A percentile compares a stretch with the other conserved stretches of the same genome.
Conservation (phyloP, 2,329 filamentous ascomycete species). For the Fusarium mundagurra region DNA sequence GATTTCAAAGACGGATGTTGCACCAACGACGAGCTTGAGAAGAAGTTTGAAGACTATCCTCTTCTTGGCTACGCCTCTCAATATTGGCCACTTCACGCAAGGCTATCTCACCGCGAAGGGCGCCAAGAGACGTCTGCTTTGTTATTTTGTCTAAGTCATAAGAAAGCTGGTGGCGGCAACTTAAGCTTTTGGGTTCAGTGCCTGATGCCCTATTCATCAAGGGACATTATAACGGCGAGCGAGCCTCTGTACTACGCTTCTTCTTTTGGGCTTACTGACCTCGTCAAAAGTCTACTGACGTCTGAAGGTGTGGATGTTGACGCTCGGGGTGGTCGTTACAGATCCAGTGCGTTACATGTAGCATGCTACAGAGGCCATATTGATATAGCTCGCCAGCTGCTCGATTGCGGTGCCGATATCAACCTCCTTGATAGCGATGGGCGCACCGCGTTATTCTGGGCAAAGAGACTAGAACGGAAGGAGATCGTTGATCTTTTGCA, state of each 20-base stretch:
- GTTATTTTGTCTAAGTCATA: background rate
- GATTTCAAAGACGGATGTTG: background rate
- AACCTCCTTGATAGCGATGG: background rate
- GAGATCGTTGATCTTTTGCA: background rate
- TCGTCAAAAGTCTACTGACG: fast-evolving
- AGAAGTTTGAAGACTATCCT: background rate
- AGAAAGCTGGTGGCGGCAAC: background rate
- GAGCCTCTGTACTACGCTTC: background rate
- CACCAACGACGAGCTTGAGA: background rate
- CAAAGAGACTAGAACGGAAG: fast-evolving
- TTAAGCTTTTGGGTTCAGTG: background rate
- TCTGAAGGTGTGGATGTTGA: background rate
- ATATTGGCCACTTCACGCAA: background rate
- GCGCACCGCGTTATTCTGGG: background rate
- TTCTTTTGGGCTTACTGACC: background rate
- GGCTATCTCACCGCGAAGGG: background rate
- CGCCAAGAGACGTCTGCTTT: background rate
- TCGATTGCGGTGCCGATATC: background rate
- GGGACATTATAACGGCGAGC: background rate
- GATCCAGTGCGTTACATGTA: background rate
- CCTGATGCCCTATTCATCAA: background rate
- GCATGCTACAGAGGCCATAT: background rate
- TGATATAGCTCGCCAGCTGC: background rate
- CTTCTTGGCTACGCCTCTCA: background rate
- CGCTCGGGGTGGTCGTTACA: background rate